These are phyloP conservation scores for Fonticula alba DNA, from an alignment of 78 protist species.

Conservation along the genomic window DNA sequence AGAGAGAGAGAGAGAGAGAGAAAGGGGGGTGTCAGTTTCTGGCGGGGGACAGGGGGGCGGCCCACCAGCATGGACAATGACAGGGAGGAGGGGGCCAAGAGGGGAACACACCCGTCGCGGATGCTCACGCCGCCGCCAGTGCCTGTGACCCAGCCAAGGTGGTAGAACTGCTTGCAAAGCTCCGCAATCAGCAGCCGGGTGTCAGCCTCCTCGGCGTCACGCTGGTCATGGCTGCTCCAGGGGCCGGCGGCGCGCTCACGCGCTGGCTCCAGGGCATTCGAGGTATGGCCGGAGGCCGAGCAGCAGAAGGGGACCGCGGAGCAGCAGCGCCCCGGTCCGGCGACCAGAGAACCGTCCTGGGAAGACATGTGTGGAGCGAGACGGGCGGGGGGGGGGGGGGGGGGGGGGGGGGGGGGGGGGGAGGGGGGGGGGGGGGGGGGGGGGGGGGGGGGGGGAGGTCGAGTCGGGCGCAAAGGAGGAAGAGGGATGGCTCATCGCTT, in stretches of 20 bases:
- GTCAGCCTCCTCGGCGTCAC: too few species aligned
- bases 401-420: too few species aligned
- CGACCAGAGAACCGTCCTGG: background rate
- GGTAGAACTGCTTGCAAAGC: slow-evolving; percentile 44
- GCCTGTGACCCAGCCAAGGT: slow-evolving; percentile 52
- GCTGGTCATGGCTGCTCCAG: too few species aligned
- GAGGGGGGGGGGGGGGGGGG: too few species aligned
- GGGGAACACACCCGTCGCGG: background rate
- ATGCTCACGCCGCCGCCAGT: slow-evolving; percentile 60
- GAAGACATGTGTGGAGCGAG: too few species aligned
- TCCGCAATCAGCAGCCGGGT: slow-evolving; percentile 45
- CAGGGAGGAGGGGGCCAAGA: background rate
- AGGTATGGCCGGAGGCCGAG: background rate
- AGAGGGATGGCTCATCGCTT: background rate
- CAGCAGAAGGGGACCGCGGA: background rate
- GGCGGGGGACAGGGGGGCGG: background rate
- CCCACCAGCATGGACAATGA: background rate
- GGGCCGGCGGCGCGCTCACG: too few species aligned
- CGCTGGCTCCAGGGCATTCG: background rate
- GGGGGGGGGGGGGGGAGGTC: background rate
- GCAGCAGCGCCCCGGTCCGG: background rate
- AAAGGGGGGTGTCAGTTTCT: background rate
- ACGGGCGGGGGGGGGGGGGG: too few species aligned
- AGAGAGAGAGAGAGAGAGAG: too few species aligned
- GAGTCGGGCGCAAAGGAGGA: background rate